Conservation (phyloP, 2,329 filamentous ascomycete species). For the Ophiocordyceps sinensis region DNA sequence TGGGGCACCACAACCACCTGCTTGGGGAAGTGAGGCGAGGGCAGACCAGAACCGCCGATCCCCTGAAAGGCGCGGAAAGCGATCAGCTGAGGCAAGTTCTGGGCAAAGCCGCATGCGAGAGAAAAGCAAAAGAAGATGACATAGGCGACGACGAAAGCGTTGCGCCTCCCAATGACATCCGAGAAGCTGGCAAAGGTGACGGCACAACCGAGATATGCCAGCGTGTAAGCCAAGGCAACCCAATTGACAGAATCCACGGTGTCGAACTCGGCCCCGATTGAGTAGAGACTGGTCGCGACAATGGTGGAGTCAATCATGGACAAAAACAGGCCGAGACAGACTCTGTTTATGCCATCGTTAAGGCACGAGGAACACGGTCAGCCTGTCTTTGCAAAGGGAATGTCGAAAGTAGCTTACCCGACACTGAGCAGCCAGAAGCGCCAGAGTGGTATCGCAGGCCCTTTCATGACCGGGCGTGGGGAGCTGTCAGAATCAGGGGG, state of each 20-base stretch:
- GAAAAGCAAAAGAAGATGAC: constrained; percentile 42
- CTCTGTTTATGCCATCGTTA: constrained; percentile 19
- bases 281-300: constrained; percentile 41
- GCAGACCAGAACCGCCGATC: constrained; percentile 31
- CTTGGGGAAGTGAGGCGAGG: neutral
- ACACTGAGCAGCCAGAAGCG: constrained; percentile 19
- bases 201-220: constrained; percentile 41
- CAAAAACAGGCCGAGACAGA: constrained; percentile 39
- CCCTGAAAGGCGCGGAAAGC: constrained; percentile 34
- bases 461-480: neutral
- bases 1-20: too few species aligned
- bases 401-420: constrained; percentile 10
- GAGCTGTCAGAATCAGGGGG: neutral
- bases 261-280: constrained; percentile 37
- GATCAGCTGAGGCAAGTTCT: constrained; percentile 26
- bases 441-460: constrained; percentile 10
- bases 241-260: constrained; percentile 32
- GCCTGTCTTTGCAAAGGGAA: neutral
- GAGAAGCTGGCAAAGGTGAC: constrained; percentile 39
- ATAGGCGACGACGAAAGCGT: constrained; percentile 35
- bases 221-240: constrained; percentile 40
- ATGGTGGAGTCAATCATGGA: constrained; percentile 46
- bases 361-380: neutral
- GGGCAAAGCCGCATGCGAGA: constrained; percentile 31
- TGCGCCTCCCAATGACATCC: constrained; percentile 38